Conservation (phyloP, 2,329 filamentous ascomycete species). For the Aspergillus intermedius region DNA sequence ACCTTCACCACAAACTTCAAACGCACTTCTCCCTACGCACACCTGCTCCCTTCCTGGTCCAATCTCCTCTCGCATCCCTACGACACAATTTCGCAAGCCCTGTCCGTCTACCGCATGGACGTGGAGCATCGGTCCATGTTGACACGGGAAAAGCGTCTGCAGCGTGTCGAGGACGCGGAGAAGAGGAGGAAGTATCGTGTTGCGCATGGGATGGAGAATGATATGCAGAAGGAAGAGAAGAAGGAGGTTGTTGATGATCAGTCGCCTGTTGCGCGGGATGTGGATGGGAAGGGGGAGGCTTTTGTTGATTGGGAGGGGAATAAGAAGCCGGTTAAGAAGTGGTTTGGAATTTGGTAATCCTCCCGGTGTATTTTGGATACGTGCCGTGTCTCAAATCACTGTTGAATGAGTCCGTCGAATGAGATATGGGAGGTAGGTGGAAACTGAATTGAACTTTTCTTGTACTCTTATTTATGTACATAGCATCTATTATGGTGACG, state of each 20-base stretch:
- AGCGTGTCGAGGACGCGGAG: slow-evolving; percentile 73
- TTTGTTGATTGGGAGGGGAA: slow-evolving; percentile 34
- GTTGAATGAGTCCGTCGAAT: neutral
- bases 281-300: slow-evolving; percentile 21
- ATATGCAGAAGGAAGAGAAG: slow-evolving; percentile 32
- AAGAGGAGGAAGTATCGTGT: slow-evolving; percentile 81
- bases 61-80: slow-evolving; percentile 66
- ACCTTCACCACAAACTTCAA: slow-evolving; percentile 76
- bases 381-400: neutral
- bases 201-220: slow-evolving; percentile 69
- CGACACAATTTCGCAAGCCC: slow-evolving; percentile 56
- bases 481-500: neutral
- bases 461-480: slow-evolving; percentile 15
- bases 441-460: neutral
- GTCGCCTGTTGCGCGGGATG: slow-evolving; percentile 31
- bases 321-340: slow-evolving; percentile 63
- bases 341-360: slow-evolving; percentile 69
- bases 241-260: slow-evolving; percentile 30
- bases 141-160: slow-evolving; percentile 64
- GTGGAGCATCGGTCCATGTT: slow-evolving; percentile 62
- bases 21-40: slow-evolving; percentile 67
- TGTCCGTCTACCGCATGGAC: slow-evolving; percentile 71
- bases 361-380: neutral
- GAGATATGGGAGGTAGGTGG: neutral
- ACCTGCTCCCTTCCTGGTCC: slow-evolving; percentile 67